Evolutionary conservation across 345 rosid species (phyloP).

Genomic region (Linum trigynum): DNA sequence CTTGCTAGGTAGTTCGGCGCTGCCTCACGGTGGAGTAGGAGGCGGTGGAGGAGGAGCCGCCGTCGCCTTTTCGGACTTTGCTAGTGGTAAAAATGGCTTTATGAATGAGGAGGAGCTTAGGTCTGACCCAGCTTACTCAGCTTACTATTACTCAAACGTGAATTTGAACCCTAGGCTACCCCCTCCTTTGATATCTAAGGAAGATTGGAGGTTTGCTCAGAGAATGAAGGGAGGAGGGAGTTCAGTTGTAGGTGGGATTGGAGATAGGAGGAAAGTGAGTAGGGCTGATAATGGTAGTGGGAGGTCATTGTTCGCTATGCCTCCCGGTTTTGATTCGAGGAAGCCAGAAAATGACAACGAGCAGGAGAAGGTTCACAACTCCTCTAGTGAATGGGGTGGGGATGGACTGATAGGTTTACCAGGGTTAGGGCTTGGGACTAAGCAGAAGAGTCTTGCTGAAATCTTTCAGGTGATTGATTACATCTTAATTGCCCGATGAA

Average conservation of each 20-base stretch:
- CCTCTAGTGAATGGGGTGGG: slow-evolving; percentile 58
- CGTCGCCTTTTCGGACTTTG: slow-evolving; percentile 30
- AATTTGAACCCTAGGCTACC: slow-evolving; percentile 90
- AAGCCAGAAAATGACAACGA: slow-evolving; percentile 44
- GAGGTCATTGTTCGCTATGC: slow-evolving; percentile 59
- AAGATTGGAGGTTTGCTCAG: slow-evolving; percentile 78
- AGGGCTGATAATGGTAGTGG: slow-evolving; percentile 34
- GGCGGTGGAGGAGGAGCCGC: slow-evolving; percentile 19
- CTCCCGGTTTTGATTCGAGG: slow-evolving; percentile 69
- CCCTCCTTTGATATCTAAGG: slow-evolving; percentile 77
- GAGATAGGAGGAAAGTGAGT: slow-evolving; percentile 56
- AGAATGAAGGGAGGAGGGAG: slow-evolving; percentile 59
- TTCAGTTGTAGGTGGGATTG: slow-evolving; percentile 55
- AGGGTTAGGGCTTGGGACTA: slow-evolving; percentile 53
- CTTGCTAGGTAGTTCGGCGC: slow-evolving; percentile 26
- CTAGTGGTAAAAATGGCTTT: slow-evolving; percentile 37
- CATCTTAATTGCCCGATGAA: not conserved
- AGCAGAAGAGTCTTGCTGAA: slow-evolving; percentile 68
- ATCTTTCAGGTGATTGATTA: slow-evolving; percentile 58
- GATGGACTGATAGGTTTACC: slow-evolving; percentile 76
- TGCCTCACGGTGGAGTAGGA: slow-evolving; percentile 6
- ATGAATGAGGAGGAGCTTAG: slow-evolving; percentile 57
- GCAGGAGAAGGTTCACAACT: slow-evolving; percentile 29
- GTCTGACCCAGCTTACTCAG: slow-evolving; percentile 67
- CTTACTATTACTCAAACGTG: slow-evolving; percentile 64